phyloP scores from a whole-genome alignment of 2,329 filamentous ascomycete species.

The Aspergillus floridensis region DNA sequence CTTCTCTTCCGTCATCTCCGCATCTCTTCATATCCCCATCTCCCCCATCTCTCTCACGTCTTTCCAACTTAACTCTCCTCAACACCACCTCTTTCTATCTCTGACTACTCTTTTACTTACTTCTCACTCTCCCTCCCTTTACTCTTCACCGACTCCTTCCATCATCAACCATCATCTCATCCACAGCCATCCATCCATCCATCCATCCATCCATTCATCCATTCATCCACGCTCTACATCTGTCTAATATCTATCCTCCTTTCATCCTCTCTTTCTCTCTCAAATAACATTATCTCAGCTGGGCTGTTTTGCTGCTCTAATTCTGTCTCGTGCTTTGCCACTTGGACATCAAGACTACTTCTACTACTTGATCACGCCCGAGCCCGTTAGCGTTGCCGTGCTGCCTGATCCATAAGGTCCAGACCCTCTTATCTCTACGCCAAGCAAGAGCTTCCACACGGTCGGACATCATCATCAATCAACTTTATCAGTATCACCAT shows the following conservation, averaged over 20 bases:
- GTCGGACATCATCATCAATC: not conserved
- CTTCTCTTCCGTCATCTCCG: conserved; percentile 17
- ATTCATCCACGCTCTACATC: not conserved
- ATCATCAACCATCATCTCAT: not conserved
- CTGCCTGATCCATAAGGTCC: not conserved
- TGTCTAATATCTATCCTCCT: conserved; percentile 12
- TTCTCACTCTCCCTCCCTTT: not conserved
- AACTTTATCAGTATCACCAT: conserved; percentile 20
- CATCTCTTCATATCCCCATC: conserved; percentile 12
- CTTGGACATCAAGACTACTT: not conserved
- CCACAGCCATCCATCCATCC: not conserved
- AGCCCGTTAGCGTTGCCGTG: not conserved
- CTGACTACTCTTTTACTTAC: not conserved
- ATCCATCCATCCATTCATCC: not conserved
- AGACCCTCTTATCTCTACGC: too few relatives aligned
- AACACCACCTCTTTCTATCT: too few relatives aligned
- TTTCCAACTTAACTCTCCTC: conserved; percentile 9
- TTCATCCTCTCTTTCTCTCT: not conserved
- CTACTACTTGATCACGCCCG: not conserved
- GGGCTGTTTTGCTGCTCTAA: not conserved
- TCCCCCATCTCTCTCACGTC: conserved; percentile 13
- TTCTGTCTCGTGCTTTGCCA: not conserved
- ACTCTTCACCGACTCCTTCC: not conserved
- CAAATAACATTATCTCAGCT: not conserved
- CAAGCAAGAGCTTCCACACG: not conserved